Base-by-base conservation (phyloP, 1,284 basidiomycete genomes). In the Nidula niveotomentosa region DNA sequence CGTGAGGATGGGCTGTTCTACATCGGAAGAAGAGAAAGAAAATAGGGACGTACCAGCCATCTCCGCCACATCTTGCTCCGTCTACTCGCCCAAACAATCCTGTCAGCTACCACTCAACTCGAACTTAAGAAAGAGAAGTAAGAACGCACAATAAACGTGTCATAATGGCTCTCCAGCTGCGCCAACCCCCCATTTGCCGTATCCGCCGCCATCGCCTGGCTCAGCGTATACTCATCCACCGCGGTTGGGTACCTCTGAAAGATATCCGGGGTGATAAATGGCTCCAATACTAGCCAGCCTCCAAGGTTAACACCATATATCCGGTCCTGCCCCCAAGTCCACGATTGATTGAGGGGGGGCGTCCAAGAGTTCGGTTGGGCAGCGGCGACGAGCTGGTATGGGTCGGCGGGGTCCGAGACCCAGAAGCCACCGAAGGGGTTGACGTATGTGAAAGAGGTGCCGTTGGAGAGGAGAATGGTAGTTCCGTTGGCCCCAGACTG, bases 11-110 rank as follows among this genome's bases (percentile, higher is more conserved):
- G 23, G 3, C 23, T 3, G 3, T 23, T 23, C 23, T 23, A 23
- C 23, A 23, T 23, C 23, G 3, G 23, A 23, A 23, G 23, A 23
- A 1, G 23, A 1, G 3, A 23, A 23, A 3, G 23, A 23, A 3
- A 23, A 23, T 23, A 23, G 23, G 23, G 23, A 23, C 23, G 2
- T 23, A 23, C 23, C 23, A 23, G 23, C 23, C 23, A 97, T 96
- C 66, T 93, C 77, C 13, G 91, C 92, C 63, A 97, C 88, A 71
- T 97, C 94, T 63, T 87, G 72, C 68, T 96, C 94, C 39, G 93
- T 95, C 86, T 92, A 65, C 44, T 36, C n/a, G 5, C 12, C 5
- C 44, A 44, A 52, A 47, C 15, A 7, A 48, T 36, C 44, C 56
- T 17, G 35, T 12, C 36, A 44, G 49, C 8, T 23, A 17, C 17